These are phyloP conservation scores for Sphaerulina vaccinii DNA, from an alignment of 2,329 filamentous ascomycete genomes.

Conservation along the genomic window DNA sequence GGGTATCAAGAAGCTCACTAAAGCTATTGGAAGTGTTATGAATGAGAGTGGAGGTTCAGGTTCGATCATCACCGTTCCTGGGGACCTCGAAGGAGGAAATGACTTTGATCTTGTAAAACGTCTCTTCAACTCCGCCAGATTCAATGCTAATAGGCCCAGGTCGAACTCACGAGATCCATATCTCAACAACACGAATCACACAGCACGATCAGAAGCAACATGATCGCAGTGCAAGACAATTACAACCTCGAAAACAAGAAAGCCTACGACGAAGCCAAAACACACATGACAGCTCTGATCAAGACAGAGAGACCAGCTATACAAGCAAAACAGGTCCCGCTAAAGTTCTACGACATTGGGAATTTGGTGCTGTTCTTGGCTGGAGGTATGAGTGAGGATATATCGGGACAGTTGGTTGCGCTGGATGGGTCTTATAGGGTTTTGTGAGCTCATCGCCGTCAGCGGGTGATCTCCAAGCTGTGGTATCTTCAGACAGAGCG, in stretches of 20 bases:
- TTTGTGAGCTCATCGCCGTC: slow-evolving; percentile 3
- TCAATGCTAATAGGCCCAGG: not conserved
- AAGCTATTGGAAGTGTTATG: slow-evolving; percentile 16
- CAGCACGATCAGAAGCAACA: slow-evolving; percentile 13
- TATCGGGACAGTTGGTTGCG: slow-evolving; percentile 11
- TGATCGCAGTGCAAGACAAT: slow-evolving; percentile 9
- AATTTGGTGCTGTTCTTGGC: slow-evolving; percentile 24
- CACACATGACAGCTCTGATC: slow-evolving; percentile 24
- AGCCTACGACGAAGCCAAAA: slow-evolving; percentile 22
- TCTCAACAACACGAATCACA: not conserved
- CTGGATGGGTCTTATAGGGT: slow-evolving; percentile 16
- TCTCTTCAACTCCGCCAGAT: not conserved
- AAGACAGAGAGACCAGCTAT: slow-evolving; percentile 18
- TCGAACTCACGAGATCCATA: slow-evolving; percentile 9
- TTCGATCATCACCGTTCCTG: slow-evolving; percentile 18
- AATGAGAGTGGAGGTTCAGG: slow-evolving; percentile 17
- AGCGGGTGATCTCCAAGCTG: too few species aligned
- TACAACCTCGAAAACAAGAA: too few species aligned
- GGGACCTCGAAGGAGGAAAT: slow-evolving; percentile 3
- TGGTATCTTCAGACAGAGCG: too few species aligned
- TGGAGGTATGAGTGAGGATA: slow-evolving; percentile 21
- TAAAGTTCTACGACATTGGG: slow-evolving; percentile 21
- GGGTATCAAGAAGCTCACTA: slow-evolving; percentile 7
- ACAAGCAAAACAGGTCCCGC: slow-evolving; percentile 11
- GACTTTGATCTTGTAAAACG: slow-evolving; percentile 2